Evolutionary conservation across 345 rosid genomes (phyloP).

Genomic region (Carallia brachiata): DNA sequence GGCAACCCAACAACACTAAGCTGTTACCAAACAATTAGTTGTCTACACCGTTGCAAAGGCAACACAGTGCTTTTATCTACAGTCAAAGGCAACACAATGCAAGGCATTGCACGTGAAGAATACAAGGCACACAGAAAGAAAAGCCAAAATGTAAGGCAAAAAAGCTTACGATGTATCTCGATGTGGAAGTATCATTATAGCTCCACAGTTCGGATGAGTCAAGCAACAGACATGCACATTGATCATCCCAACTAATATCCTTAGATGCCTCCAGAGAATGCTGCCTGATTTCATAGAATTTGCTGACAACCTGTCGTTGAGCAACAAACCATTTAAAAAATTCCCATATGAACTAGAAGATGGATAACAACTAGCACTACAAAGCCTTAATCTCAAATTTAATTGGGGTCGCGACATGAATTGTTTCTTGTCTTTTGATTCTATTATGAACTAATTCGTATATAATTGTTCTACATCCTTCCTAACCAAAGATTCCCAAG

Average conservation of each 20-base stretch:
- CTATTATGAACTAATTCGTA: no score
- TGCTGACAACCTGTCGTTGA: slow-evolving; percentile 59
- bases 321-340: background rate
- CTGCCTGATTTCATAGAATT: slow-evolving; percentile 68
- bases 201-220: slow-evolving; percentile 79
- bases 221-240: slow-evolving; percentile 61
- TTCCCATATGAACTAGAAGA: slow-evolving; percentile 9
- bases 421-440: no score
- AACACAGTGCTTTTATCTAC: background rate
- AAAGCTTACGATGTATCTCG: slow-evolving; percentile 75
- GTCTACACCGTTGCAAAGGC: background rate
- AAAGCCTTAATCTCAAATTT: no score
- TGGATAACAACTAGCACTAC: no score
- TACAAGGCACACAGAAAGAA: background rate
- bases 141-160: slow-evolving; percentile 8
- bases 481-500: no score
- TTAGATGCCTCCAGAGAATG: slow-evolving; percentile 41
- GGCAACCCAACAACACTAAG: background rate
- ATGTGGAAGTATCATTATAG: slow-evolving; percentile 74
- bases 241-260: slow-evolving; percentile 59
- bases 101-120: background rate
- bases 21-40: no score
- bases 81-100: background rate
- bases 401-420: no score
- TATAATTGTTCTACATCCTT: no score